phyloP scores from a whole-genome alignment of 345 rosid species.

The Pugionium cornutum region DNA sequence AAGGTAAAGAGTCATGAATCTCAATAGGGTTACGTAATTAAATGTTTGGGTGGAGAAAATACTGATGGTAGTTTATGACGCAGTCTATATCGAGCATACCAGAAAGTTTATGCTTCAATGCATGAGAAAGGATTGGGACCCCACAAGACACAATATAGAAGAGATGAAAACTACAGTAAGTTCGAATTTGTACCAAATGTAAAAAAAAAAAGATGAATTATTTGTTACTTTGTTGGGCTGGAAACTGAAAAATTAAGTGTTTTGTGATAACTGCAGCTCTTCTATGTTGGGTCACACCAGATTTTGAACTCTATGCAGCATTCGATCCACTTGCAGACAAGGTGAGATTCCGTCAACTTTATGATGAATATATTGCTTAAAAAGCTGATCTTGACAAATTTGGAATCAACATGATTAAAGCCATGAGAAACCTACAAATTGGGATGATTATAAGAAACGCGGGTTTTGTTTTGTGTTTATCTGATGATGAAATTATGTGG shows the following conservation, averaged over 20 bases:
- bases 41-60: not conserved
- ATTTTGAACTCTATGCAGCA: slow-evolving; percentile 96
- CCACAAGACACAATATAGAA: slow-evolving; percentile 95
- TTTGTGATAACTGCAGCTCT: slow-evolving; percentile 54
- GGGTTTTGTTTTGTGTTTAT: not conserved
- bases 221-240: not conserved
- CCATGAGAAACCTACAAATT: not conserved
- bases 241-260: slow-evolving; percentile 4
- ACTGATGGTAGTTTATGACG: slow-evolving; percentile 31
- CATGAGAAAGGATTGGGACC: slow-evolving; percentile 80
- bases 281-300: slow-evolving; percentile 96
- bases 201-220: not conserved
- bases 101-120: slow-evolving; percentile 83
- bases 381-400: too few species aligned
- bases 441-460: not conserved
- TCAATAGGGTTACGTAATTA: slow-evolving; percentile 11
- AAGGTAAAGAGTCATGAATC: slow-evolving; percentile 50
- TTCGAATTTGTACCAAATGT: not conserved
- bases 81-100: slow-evolving; percentile 96
- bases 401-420: not conserved
- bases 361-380: too few species aligned
- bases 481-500: slow-evolving; percentile 15
- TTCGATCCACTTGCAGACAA: slow-evolving; percentile 98
- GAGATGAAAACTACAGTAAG: slow-evolving; percentile 89
- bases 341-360: slow-evolving; percentile 44